Base-by-base conservation (phyloP, 805 yeast genomes). In the Yamadazyma kitorensis region DNA sequence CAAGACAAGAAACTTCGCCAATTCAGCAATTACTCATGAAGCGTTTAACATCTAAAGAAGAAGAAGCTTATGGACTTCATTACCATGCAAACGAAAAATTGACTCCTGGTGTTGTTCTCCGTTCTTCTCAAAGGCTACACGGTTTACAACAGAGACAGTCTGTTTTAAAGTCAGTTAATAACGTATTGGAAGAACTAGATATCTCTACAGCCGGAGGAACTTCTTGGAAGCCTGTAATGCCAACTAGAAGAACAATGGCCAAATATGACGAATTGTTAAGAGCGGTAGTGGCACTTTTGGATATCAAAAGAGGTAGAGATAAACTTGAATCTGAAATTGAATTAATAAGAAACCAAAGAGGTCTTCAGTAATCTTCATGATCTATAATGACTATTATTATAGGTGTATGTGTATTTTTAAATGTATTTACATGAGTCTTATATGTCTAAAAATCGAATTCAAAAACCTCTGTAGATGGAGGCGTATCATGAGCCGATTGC, bases 281-380 rank as follows among this genome's bases (percentile, higher is more conserved):
- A 43, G 67, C 80, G 0, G 84, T 86, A 19, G 79, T 78, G 9
- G 73, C 82, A 2, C 64, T 91, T 43, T 66, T 89, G 36, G 98
- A 93, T 36, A 68, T 89, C 11, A 91, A 91, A 61, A 82, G 78
- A 54, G 95, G 86, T 37, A 77, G 78, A 14, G 98, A 93, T 56
- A 88, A 87, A 59, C 64, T 89, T 10, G 89, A 86, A 43, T 80
- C 94, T 3, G 98, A 91, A 47, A 71, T 67, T 17, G 52, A 52
- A 40, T 58, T 67, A 36, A 64, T 68, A 25, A 65, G 64, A 43
- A 61, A 68, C 37, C 73, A 67, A 45, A 55, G 64, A 25, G 66
- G 63, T 5, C 46, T 58, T n/a, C 45, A 52, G 27, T 49, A 31
- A n/a, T n/a, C n/a, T n/a, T n/a, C n/a, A n/a, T n/a, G n/a, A n/a